Evolutionary conservation across 371 early-diverging fungal genomes (phyloP), one percentile per base, ranked within the genome.

Genomic region (Catenaria anguillulae): DNA sequence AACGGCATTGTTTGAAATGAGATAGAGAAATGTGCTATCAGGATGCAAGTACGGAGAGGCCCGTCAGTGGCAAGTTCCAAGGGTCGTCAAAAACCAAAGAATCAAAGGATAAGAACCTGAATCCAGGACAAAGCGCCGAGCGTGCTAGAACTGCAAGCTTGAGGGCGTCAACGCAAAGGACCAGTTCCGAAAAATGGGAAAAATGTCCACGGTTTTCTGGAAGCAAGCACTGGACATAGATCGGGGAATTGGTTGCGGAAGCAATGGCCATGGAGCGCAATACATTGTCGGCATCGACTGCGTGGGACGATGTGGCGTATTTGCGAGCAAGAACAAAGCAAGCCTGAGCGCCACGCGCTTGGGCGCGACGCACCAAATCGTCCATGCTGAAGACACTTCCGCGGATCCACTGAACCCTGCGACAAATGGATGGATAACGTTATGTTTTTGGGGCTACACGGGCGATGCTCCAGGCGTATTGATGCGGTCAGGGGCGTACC

Each of bases 371-470:
- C 1, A 50, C 52, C 29, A 50, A 15, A 13, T 26, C 26, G 52
- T 50, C 52, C 15, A 50, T 19, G 15, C 29, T 29, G 5, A 50
- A 4, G 4, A 31, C 52, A 2, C 15, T 15, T 1, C 52, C 52
- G 52, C 52, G 52, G 29, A 50, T 50, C 52, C 52, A 50, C 31
- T 50, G 52, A 0, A 50, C 52, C 13, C n/a, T n/a, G n/a, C n/a
- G n/a, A n/a, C n/a, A n/a, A n/a, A n/a, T n/a, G n/a, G n/a, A n/a
- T n/a, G n/a, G n/a, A n/a, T n/a, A n/a, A n/a, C n/a, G n/a, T n/a
- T n/a, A n/a, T n/a, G n/a, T n/a, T n/a, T n/a, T n/a, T n/a, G n/a
- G n/a, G n/a, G n/a, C n/a, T n/a, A n/a, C n/a, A n/a, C n/a, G n/a
- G n/a, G n/a, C n/a, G n/a, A n/a, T n/a, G n/a, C n/a, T n/a, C n/a